A percentile compares a stretch with the other conserved stretches of the same genome.
These are phyloP conservation scores for Luffa aegyptiaca DNA, from an alignment of 306 rosid species.

Conservation along the genomic window DNA sequence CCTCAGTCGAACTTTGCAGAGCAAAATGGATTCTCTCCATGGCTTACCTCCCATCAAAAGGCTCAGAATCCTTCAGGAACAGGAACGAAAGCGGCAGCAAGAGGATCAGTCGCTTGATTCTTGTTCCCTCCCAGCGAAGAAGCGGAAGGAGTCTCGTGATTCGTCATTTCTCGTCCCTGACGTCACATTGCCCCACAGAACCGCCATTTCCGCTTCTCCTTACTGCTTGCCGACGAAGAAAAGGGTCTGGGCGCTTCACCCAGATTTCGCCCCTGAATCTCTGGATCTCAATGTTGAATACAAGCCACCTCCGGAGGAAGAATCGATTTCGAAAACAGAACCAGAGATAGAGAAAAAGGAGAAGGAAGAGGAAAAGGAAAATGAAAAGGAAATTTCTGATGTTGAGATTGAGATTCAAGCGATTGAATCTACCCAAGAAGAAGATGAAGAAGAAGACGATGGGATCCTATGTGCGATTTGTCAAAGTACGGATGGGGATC, in stretches of 20 bases:
- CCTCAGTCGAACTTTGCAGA: background rate
- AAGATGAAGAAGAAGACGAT: conserved; percentile 24
- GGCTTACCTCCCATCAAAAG: conserved; percentile 66
- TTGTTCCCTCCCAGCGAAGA: conserved; percentile 50
- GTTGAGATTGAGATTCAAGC: background rate
- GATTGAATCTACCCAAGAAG: background rate
- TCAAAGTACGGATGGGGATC: conserved; percentile 76
- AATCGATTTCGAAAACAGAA: background rate
- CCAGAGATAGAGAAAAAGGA: background rate
- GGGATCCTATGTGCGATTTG: conserved; percentile 62
- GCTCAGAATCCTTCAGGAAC: conserved; percentile 43
- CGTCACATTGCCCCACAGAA: background rate
- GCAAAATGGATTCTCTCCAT: conserved; percentile 33
- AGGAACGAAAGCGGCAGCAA: background rate
- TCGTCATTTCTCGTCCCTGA: background rate
- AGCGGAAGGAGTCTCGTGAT: conserved; percentile 50
- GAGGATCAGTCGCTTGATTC: background rate
- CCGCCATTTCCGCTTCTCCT: background rate
- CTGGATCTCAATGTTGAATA: conserved; percentile 58
- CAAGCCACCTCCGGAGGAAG: conserved; percentile 18
- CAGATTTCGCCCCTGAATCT: conserved; percentile 11
- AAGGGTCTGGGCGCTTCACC: conserved; percentile 50
- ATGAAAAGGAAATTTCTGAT: background rate
- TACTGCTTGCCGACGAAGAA: conserved; percentile 65
- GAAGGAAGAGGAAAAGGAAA: background rate